Evolutionary conservation across 2,329 filamentous ascomycete species (phyloP), one percentile per base, ranked within the genome.

Genomic region (Sarocladium strictum): DNA sequence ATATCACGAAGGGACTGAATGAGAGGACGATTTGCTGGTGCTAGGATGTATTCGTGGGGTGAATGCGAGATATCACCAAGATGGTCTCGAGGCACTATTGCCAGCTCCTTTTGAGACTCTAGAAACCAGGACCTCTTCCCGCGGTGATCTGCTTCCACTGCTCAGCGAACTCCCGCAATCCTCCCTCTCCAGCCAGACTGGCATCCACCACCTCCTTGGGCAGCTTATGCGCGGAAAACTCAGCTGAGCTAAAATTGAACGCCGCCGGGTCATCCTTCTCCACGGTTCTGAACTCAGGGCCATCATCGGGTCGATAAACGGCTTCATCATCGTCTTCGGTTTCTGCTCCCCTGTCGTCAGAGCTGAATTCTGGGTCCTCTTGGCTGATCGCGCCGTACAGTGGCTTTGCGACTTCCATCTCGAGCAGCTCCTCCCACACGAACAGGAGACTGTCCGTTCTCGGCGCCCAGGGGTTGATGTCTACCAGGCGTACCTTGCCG

Each of bases 211-310:
- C 90, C 62, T 99, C 94, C 68, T 86, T 91, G 1, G 94, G 94
- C 62, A 99, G 73, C 71, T 97, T 99, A 67, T 97, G 93, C 2
- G 94, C 93, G 58, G 91, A 96, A 69, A 96, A 97, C 64, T 93
- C 89, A 1, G 90, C 83, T 3, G 89, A 87, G 60, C 82, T 85
- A 66, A 97, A 95, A 61, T 87, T 88, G 66, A 90, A 94, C 1
- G 92, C 92, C 57, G 93, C 89, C 0, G 92, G 90, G 60, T 97
- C 93, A 59, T 93, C 87, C 66, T 85, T 85, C 61, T 86, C 83
- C 47, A 99, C 82, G 9, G 97, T 76, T 40, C 93, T 80, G 60
- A 99, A 80, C 69, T 97, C 92, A 0, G 91, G 89, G 4, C 79
- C 76, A 64, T 81, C 83, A 7, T 85, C 80, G 0, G 77, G 76